These are phyloP conservation scores for Paramecium tetraurelia DNA, from an alignment of 73 alveolate species.

Conservation along the genomic window DNA sequence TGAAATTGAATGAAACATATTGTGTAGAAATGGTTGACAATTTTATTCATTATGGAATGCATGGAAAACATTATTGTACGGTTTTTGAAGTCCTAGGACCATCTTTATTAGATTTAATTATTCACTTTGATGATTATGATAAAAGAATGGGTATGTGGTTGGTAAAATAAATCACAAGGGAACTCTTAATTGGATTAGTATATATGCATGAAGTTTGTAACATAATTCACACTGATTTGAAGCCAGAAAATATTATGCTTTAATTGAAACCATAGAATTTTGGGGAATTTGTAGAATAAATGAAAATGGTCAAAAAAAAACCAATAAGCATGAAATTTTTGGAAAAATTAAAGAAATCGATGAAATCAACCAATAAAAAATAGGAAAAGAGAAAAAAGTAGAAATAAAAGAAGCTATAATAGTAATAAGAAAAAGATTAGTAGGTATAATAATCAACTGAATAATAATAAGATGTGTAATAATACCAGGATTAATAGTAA, in stretches of 20 bases:
- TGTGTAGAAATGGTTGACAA: conserved; percentile 66
- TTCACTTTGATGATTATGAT: conserved; percentile 70
- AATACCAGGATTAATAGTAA: neutral
- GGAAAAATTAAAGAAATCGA: neutral
- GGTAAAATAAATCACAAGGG: conserved; percentile 78
- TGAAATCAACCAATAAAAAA: conserved; percentile 22
- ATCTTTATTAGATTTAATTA: conserved; percentile 74
- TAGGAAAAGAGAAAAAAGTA: conserved; percentile 52
- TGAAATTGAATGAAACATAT: conserved; percentile 54
- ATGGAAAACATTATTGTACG: conserved; percentile 77
- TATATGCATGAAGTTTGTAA: conserved; percentile 86
- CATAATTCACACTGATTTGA: conserved; percentile 86
- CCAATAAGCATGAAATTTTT: conserved; percentile 57
- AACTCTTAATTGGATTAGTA: conserved; percentile 87
- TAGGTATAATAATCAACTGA: neutral
- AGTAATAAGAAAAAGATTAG: neutral
- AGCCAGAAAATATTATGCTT: conserved; percentile 86
- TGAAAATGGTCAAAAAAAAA: conserved; percentile 39
- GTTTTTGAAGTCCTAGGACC: conserved; percentile 89
- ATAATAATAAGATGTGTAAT: neutral
- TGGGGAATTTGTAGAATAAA: conserved; percentile 48
- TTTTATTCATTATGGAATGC: conserved; percentile 68
- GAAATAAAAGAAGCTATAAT: neutral
- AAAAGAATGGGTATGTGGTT: conserved; percentile 84
- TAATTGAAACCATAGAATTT: conserved; percentile 38